Conservation (phyloP, 805 yeast genomes). For the Crinitomyces ghanaensis region DNA sequence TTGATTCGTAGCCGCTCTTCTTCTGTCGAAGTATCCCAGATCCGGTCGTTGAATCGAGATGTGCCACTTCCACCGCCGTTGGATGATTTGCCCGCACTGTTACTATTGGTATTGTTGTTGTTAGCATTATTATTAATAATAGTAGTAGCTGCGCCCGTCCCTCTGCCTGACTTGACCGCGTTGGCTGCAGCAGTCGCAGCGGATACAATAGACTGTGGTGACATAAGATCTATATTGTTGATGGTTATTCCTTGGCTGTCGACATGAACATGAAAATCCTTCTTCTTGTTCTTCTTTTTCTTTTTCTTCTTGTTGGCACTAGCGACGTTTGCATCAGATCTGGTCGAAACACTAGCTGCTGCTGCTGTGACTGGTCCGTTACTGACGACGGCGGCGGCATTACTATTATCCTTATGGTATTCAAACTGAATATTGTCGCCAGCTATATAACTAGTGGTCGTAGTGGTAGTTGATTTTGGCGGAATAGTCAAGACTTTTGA, state of each 20-base stretch:
- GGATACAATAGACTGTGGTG: conserved; percentile 21
- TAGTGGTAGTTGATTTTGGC: conserved; percentile 2
- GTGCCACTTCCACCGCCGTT: conserved; percentile 4
- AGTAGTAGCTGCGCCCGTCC: neutral
- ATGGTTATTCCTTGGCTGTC: conserved; percentile 66
- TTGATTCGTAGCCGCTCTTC: conserved; percentile 44
- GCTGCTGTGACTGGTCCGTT: neutral
- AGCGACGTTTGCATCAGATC: conserved; percentile 3
- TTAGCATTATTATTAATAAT: neutral
- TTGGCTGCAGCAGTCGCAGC: conserved; percentile 15
- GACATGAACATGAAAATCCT: conserved; percentile 37
- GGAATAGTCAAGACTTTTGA: conserved; percentile 16
- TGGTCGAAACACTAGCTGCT: neutral
- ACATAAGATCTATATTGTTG: conserved; percentile 33
- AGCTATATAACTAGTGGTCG: conserved; percentile 14
- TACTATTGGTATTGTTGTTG: too few species aligned
- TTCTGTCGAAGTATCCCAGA: conserved; percentile 34
- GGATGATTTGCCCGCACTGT: conserved; percentile 10
- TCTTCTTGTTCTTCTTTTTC: conserved; percentile 26
- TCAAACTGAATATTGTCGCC: conserved; percentile 27
- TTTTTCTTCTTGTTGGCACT: conserved; percentile 19
- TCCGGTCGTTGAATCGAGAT: conserved; percentile 17
- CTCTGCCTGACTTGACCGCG: conserved; percentile 1
- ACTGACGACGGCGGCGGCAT: neutral
- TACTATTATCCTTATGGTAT: conserved; percentile 12